Evolutionary conservation across 106 monocot species (phyloP).

Genomic region (Dendrobium huoshanense): DNA sequence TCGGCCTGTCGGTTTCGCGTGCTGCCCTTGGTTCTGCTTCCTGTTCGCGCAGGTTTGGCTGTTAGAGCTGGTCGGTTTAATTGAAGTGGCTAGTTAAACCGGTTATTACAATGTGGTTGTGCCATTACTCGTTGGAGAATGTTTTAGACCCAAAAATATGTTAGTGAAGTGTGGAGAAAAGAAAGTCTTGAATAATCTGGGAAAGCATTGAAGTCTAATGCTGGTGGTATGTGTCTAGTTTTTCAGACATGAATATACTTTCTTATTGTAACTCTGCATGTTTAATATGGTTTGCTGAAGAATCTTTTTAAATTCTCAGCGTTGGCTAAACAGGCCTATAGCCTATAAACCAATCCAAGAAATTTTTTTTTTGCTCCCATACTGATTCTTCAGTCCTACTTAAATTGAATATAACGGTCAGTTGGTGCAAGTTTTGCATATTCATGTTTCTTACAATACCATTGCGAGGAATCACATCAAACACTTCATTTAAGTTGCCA

Average conservation of each 20-base stretch:
- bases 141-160: neutral
- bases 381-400: neutral
- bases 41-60: too few species aligned
- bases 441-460: neutral
- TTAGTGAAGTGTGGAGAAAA: too few species aligned
- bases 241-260: neutral
- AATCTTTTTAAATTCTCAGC: neutral
- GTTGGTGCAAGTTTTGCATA: neutral
- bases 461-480: neutral
- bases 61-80: too few species aligned
- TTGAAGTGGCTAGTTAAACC: too few species aligned
- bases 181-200: too few species aligned
- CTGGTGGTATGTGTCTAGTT: neutral
- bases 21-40: too few species aligned
- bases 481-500: neutral
- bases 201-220: neutral
- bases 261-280: neutral
- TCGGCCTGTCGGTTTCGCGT: too few species aligned
- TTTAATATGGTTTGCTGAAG: neutral
- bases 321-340: neutral
- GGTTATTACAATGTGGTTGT: neutral
- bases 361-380: neutral
- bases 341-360: neutral
- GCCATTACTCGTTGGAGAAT: neutral
- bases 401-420: neutral